Percentiles rank a stretch among this genome's conserved stretches.
Conservation (phyloP, 2,329 filamentous ascomycete genomes). For the Grosmannia penicillata region DNA sequence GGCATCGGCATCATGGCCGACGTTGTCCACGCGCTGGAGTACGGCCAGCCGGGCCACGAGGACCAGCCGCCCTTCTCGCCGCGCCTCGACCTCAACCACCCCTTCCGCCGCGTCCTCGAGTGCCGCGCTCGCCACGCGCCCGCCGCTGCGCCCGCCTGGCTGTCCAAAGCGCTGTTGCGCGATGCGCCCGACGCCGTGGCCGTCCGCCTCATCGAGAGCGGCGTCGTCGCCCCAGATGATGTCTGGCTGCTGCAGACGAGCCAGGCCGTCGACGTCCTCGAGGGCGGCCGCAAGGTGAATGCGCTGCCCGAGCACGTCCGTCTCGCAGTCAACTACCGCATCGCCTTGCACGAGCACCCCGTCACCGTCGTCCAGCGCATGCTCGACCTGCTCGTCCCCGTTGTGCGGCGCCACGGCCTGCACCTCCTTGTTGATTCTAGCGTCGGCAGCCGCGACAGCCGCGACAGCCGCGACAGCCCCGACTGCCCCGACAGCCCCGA, state of each 20-base stretch:
- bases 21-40: conserved; percentile 30
- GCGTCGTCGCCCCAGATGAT: conserved; percentile 15
- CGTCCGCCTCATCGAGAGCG: conserved; percentile 16
- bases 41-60: conserved; percentile 42
- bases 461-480: too few relatives aligned
- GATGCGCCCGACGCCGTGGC: conserved; percentile 12
- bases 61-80: conserved; percentile 24
- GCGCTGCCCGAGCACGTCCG: conserved; percentile 46
- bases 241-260: conserved; percentile 45
- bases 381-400: conserved; percentile 25
- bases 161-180: conserved; percentile 14
- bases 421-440: conserved; percentile 39
- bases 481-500: too few relatives aligned
- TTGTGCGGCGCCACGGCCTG: conserved; percentile 41
- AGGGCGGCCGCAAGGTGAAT: conserved; percentile 50
- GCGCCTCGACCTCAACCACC: conserved; percentile 16
- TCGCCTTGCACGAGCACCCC: conserved; percentile 38
- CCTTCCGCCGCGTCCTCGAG: conserved; percentile 25
- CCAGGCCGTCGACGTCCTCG: conserved; percentile 43
- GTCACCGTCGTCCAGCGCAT: conserved; percentile 35
- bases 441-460: too few relatives aligned
- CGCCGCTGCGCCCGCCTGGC: conserved; percentile 24
- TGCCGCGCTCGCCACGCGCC: conserved; percentile 28
- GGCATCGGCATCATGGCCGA: conserved; percentile 35
- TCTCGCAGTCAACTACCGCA: conserved; percentile 43